Base-by-base conservation (phyloP, 169 alveolate species). In the Plasmodium yoelii region DNA sequence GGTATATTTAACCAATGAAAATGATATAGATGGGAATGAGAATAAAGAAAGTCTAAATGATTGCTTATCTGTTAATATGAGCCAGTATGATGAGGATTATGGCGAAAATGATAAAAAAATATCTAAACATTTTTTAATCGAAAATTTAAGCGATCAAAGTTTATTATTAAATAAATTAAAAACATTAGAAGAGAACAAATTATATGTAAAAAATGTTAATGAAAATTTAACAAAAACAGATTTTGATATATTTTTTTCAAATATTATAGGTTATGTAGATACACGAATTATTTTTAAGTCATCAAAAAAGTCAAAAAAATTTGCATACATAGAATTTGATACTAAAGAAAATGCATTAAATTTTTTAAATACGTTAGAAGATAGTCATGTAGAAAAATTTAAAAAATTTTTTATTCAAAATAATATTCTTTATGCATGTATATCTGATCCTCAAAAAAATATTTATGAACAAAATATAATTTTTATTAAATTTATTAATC, bases 391-490 rank as follows among this genome's bases (percentile, higher is more conserved):
- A 5, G 77, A 47, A 39, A 77, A 51, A 13, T 77, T 47, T 57
- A 77, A 77, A 61, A 77, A 6, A 13, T 77, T 77, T 34, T 49
- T 5, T 1, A 8, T 77, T 49, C 49, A 64, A 24, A 57, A 46
- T 19, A 60, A 28, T 0, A 26, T 42, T 53, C 80, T 77, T 1
- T 65, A 57, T 77, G 39, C 51, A 9, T 67, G 63, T 18, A 39
- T 93, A n/a, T 91, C 94, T 28, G 91, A 93, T 10, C 92, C 95
- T 0, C 34, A 88, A n/a, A 93, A 82, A 57, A 59, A 82, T 22
- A 73, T 93, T n/a, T 93, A 84, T 63, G 95, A 93, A 73, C 94
- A 93, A 69, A 91, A 73, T 53, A 93, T 82, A 24, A 53, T 93
- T 71, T 93, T 93, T 59, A 92, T 93, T 59, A 90, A 91, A 71